Conservation (phyloP, 2,329 filamentous ascomycete species). For the Aspergillus sp. region DNA sequence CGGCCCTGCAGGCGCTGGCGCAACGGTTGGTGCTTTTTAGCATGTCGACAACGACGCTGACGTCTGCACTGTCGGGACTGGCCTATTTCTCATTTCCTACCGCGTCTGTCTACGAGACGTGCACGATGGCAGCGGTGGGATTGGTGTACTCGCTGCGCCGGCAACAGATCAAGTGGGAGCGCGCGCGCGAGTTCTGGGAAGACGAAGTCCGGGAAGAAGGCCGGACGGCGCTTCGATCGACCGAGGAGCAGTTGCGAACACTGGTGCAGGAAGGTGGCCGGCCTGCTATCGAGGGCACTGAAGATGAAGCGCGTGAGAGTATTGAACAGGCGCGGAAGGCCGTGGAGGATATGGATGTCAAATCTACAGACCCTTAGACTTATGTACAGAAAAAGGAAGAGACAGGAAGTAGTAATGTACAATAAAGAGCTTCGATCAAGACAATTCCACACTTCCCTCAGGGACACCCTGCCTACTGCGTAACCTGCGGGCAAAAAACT, state of each 20-base stretch:
- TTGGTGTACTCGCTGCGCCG: slow-evolving; percentile 51
- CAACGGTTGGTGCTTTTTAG: slow-evolving; percentile 71
- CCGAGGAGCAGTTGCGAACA: slow-evolving; percentile 45
- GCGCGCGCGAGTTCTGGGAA: slow-evolving; percentile 47
- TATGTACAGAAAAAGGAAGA: neutral
- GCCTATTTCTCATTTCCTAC: slow-evolving; percentile 49
- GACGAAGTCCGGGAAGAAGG: slow-evolving; percentile 51
- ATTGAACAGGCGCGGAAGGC: slow-evolving; percentile 43
- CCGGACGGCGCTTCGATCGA: slow-evolving; percentile 47
- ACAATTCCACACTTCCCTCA: slow-evolving; percentile 40
- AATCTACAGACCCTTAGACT: neutral
- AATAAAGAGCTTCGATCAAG: slow-evolving; percentile 10
- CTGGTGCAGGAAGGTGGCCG: slow-evolving; percentile 42
- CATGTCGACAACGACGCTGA: slow-evolving; percentile 62
- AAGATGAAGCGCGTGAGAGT: slow-evolving; percentile 37
- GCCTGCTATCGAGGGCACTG: slow-evolving; percentile 28
- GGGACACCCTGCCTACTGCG: slow-evolving; percentile 40
- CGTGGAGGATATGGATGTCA: slow-evolving; percentile 31
- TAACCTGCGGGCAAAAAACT: slow-evolving; percentile 51
- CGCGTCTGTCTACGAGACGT: slow-evolving; percentile 50
- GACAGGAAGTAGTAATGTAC: neutral
- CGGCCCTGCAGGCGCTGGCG: slow-evolving; percentile 63
- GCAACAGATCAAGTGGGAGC: slow-evolving; percentile 55
- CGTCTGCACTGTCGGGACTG: slow-evolving; percentile 49
- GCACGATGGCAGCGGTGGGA: slow-evolving; percentile 53